Percentiles rank a stretch among this genome's conserved stretches.
phyloP scores from a whole-genome alignment of 2,329 filamentous ascomycete genomes.

The Didymellaceae sp. region DNA sequence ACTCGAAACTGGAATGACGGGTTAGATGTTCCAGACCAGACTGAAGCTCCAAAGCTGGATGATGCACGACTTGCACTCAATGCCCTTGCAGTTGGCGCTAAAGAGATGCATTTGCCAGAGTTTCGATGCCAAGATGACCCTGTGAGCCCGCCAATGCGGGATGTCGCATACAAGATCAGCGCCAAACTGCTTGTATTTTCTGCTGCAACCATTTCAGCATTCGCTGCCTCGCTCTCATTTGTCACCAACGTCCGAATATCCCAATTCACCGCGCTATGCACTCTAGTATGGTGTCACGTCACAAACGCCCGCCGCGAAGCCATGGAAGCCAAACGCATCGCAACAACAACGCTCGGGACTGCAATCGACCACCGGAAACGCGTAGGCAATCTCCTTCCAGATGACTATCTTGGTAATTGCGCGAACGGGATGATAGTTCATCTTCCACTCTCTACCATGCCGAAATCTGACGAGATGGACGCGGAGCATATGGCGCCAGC shows the following conservation, averaged over 20 bases:
- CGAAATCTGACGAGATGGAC: neutral
- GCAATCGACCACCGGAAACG: conserved; percentile 11
- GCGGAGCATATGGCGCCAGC: neutral
- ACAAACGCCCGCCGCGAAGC: conserved; percentile 20
- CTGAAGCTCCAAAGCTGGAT: neutral
- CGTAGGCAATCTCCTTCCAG: neutral
- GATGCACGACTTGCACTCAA: conserved; percentile 1
- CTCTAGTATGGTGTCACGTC: conserved; percentile 30
- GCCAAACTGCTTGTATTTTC: conserved; percentile 4
- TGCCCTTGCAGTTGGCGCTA: neutral
- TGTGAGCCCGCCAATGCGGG: neutral
- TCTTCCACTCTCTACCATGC: neutral
- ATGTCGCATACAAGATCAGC: neutral
- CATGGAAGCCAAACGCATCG: neutral
- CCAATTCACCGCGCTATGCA: conserved; percentile 24
- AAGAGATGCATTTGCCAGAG: neutral
- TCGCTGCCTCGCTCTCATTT: neutral
- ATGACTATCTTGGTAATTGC: conserved; percentile 17
- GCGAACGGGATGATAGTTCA: conserved; percentile 14
- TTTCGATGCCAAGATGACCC: neutral
- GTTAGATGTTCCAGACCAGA: neutral
- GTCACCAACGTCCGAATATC: conserved; percentile 8
- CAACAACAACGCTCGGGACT: conserved; percentile 23
- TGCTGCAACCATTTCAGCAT: neutral
- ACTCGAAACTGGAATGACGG: neutral